Percentiles rank a stretch among this genome's conserved stretches.
Evolutionary conservation across 306 rosid species (phyloP).

Genomic region (Pyrus betulifolia): DNA sequence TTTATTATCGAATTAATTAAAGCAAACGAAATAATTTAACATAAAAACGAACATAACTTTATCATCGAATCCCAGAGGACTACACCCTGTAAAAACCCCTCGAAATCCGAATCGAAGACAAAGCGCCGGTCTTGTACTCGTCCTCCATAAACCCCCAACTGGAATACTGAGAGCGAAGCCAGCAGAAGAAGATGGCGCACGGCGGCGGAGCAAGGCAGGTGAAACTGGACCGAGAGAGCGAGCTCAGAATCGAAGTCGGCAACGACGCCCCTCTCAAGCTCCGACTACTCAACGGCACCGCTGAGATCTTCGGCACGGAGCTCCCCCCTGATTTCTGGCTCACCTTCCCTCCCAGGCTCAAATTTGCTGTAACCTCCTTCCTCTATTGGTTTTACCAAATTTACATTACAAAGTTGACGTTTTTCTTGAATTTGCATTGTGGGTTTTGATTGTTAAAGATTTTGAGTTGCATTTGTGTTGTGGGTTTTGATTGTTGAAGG

Average conservation of each 20-base stretch:
- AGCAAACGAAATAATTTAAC: too few species aligned
- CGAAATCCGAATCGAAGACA: background rate
- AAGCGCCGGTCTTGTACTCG: background rate
- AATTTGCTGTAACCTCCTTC: constrained; percentile 50
- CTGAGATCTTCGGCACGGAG: constrained; percentile 90
- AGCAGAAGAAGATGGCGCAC: constrained; percentile 38
- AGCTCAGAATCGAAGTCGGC: constrained; percentile 75
- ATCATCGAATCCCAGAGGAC: too few species aligned
- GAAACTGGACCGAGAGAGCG: constrained; percentile 80
- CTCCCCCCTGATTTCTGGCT: constrained; percentile 93
- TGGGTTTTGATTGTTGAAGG: constrained; percentile 21
- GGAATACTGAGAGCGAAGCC: background rate
- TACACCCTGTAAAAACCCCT: background rate
- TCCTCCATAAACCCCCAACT: too few species aligned
- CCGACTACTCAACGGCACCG: constrained; percentile 73
- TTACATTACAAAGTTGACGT: background rate
- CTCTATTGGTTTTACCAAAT: background rate
- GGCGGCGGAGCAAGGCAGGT: constrained; percentile 55
- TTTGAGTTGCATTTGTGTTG: constrained; percentile 38
- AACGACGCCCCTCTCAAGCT: constrained; percentile 67
- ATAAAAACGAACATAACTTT: too few species aligned
- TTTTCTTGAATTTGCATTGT: background rate
- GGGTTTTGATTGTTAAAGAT: constrained; percentile 29
- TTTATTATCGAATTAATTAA: too few species aligned
- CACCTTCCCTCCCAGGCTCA: constrained; percentile 72